phyloP scores from a whole-genome alignment of 306 rosid species.

The Trichosanthes truncata region DNA sequence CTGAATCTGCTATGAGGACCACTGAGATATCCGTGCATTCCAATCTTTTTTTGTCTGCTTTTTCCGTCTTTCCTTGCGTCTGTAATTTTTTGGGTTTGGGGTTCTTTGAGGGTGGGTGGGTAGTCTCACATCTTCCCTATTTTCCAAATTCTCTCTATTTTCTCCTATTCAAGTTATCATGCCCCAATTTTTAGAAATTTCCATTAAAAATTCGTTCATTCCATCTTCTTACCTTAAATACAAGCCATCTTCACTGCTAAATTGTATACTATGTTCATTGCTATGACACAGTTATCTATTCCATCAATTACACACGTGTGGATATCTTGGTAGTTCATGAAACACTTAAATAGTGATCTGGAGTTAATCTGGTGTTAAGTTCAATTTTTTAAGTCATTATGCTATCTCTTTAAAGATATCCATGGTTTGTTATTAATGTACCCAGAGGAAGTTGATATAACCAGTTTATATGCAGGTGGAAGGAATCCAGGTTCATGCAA shows the following conservation, averaged over 20 bases:
- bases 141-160: not conserved
- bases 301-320: not conserved
- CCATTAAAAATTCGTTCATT: not conserved
- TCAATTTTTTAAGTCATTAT: not conserved
- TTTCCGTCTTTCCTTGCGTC: not conserved
- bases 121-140: not conserved
- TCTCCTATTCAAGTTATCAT: not conserved
- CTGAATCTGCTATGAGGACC: not conserved
- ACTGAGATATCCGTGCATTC: not conserved
- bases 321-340: not conserved
- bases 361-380: not conserved
- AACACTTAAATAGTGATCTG: not conserved
- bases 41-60: not conserved
- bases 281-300: not conserved
- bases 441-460: not conserved
- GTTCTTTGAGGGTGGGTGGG: not conserved
- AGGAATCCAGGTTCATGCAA: slow-evolving; percentile 81
- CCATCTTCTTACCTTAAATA: not conserved
- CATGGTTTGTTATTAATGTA: not conserved
- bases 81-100: not conserved
- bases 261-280: not conserved
- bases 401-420: not conserved
- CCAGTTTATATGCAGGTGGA: slow-evolving; percentile 48
- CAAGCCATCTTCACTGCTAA: not conserved
- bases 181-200: not conserved